phyloP scores from a whole-genome alignment of 2,329 filamentous ascomycete species.

The Cordyceps cateniannulata region DNA sequence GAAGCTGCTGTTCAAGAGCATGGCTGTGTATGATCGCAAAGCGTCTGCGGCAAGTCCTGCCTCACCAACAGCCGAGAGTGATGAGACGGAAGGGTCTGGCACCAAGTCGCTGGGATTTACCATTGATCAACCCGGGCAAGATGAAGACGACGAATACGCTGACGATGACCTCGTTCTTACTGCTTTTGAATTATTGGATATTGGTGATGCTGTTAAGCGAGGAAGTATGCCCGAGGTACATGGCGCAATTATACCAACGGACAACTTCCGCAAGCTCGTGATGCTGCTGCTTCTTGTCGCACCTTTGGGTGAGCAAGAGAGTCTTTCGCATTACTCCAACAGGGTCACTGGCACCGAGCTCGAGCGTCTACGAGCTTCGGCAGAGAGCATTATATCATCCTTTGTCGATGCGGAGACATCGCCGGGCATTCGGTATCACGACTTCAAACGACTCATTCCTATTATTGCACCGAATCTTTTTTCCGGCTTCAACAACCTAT shows the following conservation, averaged over 20 bases:
- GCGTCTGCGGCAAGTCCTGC: constrained; percentile 28
- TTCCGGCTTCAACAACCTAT: constrained; percentile 59
- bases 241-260: constrained; percentile 64
- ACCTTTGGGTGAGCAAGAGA: constrained; percentile 59
- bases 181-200: constrained; percentile 61
- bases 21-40: constrained; percentile 64
- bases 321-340: constrained; percentile 52
- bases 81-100: not conserved
- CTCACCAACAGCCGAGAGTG: not conserved
- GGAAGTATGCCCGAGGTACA: constrained; percentile 45
- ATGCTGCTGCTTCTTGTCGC: constrained; percentile 64
- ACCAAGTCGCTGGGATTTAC: constrained; percentile 33
- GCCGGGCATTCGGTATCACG: constrained; percentile 55
- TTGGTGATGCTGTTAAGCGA: constrained; percentile 53
- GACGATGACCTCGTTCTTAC: constrained; percentile 61
- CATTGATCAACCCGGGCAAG: constrained; percentile 35
- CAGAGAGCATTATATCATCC: constrained; percentile 58
- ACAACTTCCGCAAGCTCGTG: constrained; percentile 64
- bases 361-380: constrained; percentile 51
- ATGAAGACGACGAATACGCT: constrained; percentile 36
- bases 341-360: constrained; percentile 51
- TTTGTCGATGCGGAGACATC: constrained; percentile 60
- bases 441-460: constrained; percentile 55
- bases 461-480: constrained; percentile 61
- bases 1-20: constrained; percentile 62